phyloP scores from a whole-genome alignment of 345 rosid genomes.

The Gossypium herbaceum region DNA sequence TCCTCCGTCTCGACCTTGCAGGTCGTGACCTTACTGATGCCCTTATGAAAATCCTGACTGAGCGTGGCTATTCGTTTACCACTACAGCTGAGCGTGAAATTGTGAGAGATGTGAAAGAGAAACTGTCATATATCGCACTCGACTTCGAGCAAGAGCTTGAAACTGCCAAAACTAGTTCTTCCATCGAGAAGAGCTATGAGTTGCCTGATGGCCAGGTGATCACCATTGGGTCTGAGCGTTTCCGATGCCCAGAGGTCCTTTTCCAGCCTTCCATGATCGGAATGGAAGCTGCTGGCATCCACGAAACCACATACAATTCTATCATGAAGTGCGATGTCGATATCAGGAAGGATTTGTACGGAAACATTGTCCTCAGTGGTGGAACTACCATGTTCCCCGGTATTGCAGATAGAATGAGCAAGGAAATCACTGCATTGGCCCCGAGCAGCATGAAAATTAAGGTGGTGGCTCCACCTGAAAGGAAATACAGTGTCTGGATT shows the following conservation, averaged over 20 bases:
- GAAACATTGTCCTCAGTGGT: conserved; percentile 61
- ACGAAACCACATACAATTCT: conserved; percentile 61
- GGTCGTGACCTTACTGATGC: conserved; percentile 58
- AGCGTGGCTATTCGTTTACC: conserved; percentile 68
- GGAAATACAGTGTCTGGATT: conserved; percentile 68
- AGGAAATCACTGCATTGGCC: conserved; percentile 66
- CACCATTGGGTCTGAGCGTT: conserved; percentile 60
- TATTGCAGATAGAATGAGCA: conserved; percentile 63
- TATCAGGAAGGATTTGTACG: conserved; percentile 61
- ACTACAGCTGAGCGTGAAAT: conserved; percentile 75
- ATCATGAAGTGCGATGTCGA: conserved; percentile 63
- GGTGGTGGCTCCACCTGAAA: conserved; percentile 64
- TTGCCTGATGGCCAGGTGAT: conserved; percentile 71
- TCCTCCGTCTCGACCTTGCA: conserved; percentile 57
- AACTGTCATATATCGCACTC: conserved; percentile 59
- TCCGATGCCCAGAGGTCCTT: conserved; percentile 67
- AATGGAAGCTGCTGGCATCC: conserved; percentile 65
- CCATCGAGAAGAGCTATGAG: conserved; percentile 63
- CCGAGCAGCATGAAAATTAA: conserved; percentile 66
- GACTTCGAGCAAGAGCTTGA: conserved; percentile 71
- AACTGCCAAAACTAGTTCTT: conserved; percentile 53
- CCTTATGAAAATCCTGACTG: conserved; percentile 59
- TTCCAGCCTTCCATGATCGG: conserved; percentile 74
- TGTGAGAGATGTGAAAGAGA: conserved; percentile 69
- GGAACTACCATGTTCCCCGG: conserved; percentile 61